phyloP scores from a whole-genome alignment of 2,329 filamentous ascomycete species.

The Neofusicoccum kwambonambiense region DNA sequence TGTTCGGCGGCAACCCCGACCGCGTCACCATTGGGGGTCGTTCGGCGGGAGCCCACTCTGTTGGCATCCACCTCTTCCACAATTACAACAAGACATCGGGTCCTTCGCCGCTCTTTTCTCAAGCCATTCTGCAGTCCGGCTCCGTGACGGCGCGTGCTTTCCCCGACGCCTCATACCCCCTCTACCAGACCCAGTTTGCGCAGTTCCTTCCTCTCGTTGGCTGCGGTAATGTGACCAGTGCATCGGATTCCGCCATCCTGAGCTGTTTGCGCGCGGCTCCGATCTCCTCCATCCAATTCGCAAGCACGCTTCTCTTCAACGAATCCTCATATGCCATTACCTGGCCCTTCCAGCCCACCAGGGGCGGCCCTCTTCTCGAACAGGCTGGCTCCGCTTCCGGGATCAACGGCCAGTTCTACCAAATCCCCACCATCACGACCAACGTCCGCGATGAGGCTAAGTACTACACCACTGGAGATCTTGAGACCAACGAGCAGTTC shows the following conservation, averaged over 20 bases:
- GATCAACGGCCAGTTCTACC: slow-evolving; percentile 27
- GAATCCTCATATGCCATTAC: slow-evolving; percentile 42
- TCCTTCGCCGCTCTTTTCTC: slow-evolving; percentile 31
- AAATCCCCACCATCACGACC: slow-evolving; percentile 22
- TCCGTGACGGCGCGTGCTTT: slow-evolving; percentile 37
- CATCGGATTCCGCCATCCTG: slow-evolving; percentile 34
- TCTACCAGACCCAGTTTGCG: slow-evolving; percentile 31
- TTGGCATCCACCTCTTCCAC: slow-evolving; percentile 38
- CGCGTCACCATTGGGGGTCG: slow-evolving; percentile 44
- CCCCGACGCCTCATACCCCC: slow-evolving; percentile 31
- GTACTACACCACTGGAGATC: slow-evolving; percentile 28
- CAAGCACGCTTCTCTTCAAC: slow-evolving; percentile 41
- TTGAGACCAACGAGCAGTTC: slow-evolving; percentile 39
- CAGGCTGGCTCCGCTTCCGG: slow-evolving; percentile 43
- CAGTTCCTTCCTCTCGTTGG: slow-evolving; percentile 32
- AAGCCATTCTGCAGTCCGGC: slow-evolving; percentile 35
- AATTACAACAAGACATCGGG: slow-evolving; percentile 32
- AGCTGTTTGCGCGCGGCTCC: slow-evolving; percentile 41
- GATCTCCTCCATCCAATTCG: slow-evolving; percentile 39
- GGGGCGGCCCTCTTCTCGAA: slow-evolving; percentile 47
- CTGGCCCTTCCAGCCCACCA: slow-evolving; percentile 52
- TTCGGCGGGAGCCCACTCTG: slow-evolving; percentile 28
- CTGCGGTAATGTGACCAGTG: slow-evolving; percentile 10
- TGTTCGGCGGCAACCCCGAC: slow-evolving; percentile 48
- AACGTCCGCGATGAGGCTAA: slow-evolving; percentile 38